Percentiles rank a stretch among this genome's conserved stretches.
These are phyloP conservation scores for Cyclotella kingstonii DNA, from an alignment of 108 stramenopile genomes.

Conservation along the genomic window DNA sequence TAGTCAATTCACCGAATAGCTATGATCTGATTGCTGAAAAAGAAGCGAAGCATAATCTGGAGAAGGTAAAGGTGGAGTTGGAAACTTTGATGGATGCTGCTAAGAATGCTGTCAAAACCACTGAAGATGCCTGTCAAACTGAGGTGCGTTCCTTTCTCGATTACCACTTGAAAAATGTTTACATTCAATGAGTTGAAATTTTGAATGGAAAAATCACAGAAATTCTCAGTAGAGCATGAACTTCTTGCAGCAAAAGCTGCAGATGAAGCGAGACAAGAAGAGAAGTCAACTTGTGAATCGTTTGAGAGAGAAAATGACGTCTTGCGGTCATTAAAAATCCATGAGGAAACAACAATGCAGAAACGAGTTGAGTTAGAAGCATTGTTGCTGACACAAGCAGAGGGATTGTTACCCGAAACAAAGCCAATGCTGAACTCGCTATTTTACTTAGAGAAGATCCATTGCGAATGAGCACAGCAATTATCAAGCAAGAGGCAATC, in stretches of 20 bases:
- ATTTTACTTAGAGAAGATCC: constrained; percentile 15
- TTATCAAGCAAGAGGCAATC: constrained; percentile 15
- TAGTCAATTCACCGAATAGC: constrained; percentile 2
- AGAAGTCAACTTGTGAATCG: not conserved
- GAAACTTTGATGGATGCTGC: constrained; percentile 7
- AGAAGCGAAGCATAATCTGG: constrained; percentile 1
- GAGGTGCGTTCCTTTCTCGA: constrained; percentile 4
- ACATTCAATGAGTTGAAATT: not conserved
- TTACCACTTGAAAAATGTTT: not conserved
- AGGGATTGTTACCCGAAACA: constrained; percentile 20
- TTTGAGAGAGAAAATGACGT: constrained; percentile 2
- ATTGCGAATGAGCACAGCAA: constrained; percentile 8
- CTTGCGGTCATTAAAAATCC: constrained; percentile 1
- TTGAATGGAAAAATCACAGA: not conserved
- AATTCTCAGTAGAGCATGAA: constrained; percentile 6
- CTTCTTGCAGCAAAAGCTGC: not conserved
- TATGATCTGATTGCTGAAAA: constrained; percentile 14
- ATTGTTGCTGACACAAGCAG: constrained; percentile 14
- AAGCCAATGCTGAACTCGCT: constrained; percentile 20
- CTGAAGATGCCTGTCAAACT: constrained; percentile 21
- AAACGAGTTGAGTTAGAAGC: constrained; percentile 1
- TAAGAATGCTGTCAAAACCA: not conserved
- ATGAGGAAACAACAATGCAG: constrained; percentile 1
- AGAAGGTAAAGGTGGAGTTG: constrained; percentile 3
- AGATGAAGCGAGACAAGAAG: not conserved